Conservation (phyloP, 2,329 filamentous ascomycete genomes). For the Penicillium brasilianum region DNA sequence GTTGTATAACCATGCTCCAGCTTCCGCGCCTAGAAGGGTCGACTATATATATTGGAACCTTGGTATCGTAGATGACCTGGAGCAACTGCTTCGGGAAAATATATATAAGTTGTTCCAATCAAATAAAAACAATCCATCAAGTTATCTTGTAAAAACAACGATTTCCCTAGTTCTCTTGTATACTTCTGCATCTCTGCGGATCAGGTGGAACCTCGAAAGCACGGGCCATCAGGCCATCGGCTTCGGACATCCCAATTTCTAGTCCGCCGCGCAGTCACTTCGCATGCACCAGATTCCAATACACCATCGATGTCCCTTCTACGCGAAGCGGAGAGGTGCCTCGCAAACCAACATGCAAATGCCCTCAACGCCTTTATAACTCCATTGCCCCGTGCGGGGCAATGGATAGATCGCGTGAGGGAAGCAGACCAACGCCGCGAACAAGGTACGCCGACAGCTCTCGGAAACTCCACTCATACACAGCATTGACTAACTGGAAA, state of each 20-base stretch:
- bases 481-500: constrained; percentile 7
- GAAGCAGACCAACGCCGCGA: constrained; percentile 45
- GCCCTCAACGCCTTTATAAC: constrained; percentile 50
- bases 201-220: constrained; percentile 10
- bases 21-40: too few relatives aligned
- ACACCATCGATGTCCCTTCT: constrained; percentile 49
- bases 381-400: constrained; percentile 38
- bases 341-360: constrained; percentile 47
- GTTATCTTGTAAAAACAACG: not conserved
- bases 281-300: not conserved
- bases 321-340: constrained; percentile 51
- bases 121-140: not conserved
- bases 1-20: too few relatives aligned
- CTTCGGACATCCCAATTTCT: constrained; percentile 19
- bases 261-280: constrained; percentile 3
- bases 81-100: not conserved
- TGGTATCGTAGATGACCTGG: too few relatives aligned
- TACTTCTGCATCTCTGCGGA: not conserved
- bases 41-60: too few relatives aligned
- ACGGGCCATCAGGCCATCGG: constrained; percentile 28
- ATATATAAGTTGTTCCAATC: not conserved
- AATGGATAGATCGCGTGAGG: constrained; percentile 44
- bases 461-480: not conserved
- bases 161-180: not conserved
- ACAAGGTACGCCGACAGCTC: constrained; percentile 35